A percentile compares a stretch with the other conserved stretches of the same genome.
Conservation (phyloP, 2,329 filamentous ascomycete genomes). For the Monilinia aucupariae region DNA sequence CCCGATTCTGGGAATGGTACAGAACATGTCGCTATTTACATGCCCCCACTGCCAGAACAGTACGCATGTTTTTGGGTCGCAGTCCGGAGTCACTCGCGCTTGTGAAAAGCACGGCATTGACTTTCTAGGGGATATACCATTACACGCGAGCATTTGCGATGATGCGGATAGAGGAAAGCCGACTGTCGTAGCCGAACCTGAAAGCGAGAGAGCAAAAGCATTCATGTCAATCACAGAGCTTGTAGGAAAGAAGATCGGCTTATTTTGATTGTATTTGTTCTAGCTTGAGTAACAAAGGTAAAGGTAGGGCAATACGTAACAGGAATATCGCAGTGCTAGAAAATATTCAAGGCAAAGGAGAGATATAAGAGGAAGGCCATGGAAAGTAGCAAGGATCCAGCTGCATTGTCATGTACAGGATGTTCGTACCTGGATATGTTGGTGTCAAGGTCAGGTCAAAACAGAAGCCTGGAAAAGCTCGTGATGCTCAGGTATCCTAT, state of each 20-base stretch:
- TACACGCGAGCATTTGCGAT: conserved; percentile 80
- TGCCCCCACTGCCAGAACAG: conserved; percentile 73
- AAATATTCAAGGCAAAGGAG: not conserved
- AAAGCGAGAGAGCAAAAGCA: conserved; percentile 63
- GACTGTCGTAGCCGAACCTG: conserved; percentile 81
- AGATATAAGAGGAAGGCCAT: not conserved
- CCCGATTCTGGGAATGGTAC: conserved; percentile 77
- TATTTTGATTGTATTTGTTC: conserved; percentile 20
- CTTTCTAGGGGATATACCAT: conserved; percentile 82
- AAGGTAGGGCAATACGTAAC: not conserved
- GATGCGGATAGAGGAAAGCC: conserved; percentile 84
- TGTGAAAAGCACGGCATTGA: conserved; percentile 68
- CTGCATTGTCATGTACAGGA: not conserved
- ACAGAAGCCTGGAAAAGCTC: not conserved
- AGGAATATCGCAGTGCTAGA: not conserved
- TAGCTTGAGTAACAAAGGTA: not conserved
- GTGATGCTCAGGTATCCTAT: conserved; percentile 16
- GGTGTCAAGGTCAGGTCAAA: conserved; percentile 4
- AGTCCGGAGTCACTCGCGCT: conserved; percentile 58
- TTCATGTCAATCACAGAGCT: conserved; percentile 66
- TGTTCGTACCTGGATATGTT: conserved; percentile 10
- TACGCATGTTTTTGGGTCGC: conserved; percentile 68
- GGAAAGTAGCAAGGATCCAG: not conserved
- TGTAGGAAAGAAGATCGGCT: conserved; percentile 36
- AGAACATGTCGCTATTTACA: conserved; percentile 84